A percentile compares a stretch with the other conserved stretches of the same genome.
Evolutionary conservation across 2,329 filamentous ascomycete genomes (phyloP).

Genomic region (Exophiala spinifera): DNA sequence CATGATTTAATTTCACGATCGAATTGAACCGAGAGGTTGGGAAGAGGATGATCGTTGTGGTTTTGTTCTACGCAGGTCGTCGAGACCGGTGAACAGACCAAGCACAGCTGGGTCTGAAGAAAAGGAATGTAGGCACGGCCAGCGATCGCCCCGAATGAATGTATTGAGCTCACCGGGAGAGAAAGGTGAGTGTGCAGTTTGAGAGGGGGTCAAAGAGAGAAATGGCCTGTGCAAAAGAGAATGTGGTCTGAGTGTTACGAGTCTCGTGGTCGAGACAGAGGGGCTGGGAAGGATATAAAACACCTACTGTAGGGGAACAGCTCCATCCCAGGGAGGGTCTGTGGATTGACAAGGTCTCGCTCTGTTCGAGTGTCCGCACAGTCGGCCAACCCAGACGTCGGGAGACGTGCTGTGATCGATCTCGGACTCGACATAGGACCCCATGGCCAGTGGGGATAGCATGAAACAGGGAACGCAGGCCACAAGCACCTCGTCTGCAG

Average conservation of each 20-base stretch:
- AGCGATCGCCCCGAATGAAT: slow-evolving; percentile 23
- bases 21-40: background rate
- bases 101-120: slow-evolving; percentile 17
- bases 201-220: slow-evolving; percentile 10
- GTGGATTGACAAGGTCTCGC: slow-evolving; percentile 5
- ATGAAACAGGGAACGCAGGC: background rate
- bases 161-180: slow-evolving; percentile 10
- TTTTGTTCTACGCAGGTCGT: slow-evolving; percentile 12
- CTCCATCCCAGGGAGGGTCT: slow-evolving; percentile 7
- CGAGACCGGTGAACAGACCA: slow-evolving; percentile 21
- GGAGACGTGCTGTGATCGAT: background rate
- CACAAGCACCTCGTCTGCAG: background rate
- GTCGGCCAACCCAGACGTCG: slow-evolving; percentile 9
- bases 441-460: background rate
- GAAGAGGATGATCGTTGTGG: background rate
- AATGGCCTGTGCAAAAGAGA: slow-evolving; percentile 3
- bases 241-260: slow-evolving; percentile 20
- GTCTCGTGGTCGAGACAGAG: slow-evolving; percentile 1
- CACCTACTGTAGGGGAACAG: slow-evolving; percentile 16
- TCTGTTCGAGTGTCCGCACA: background rate
- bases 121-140: slow-evolving; percentile 24
- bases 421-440: background rate
- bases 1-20: slow-evolving; percentile 8
- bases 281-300: slow-evolving; percentile 17
- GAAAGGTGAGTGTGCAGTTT: slow-evolving; percentile 11